Base-by-base conservation (phyloP, 2,329 filamentous ascomycete species). In the Byssoonygena ceratinophila region DNA sequence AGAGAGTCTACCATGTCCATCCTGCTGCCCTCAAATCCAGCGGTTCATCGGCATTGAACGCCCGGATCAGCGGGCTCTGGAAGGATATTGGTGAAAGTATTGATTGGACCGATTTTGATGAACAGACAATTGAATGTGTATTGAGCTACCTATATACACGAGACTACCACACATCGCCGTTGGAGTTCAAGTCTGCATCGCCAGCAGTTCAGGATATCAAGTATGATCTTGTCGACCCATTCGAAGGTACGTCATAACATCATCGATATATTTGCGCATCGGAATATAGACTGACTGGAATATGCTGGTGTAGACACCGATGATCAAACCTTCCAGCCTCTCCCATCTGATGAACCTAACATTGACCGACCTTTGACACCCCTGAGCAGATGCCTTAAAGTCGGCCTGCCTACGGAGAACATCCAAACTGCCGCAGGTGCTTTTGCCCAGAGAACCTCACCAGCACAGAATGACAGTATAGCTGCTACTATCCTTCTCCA, bases 61-160 rank as follows among this genome's bases (percentile, higher is more conserved):
- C 40, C 25, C 40, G 40, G 6, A 4, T 44, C 16, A 29, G 5
- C 11, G 40, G 25, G 9, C 18, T 3, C 9, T 44, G 40, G 40
- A 44, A 44, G 25, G 40, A 44, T 7, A 29, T 4, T 3, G 20
- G 20, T 16, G 40, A 25, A 12, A 44, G 27, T 9, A 4, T 44
- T 25, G 40, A 44, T 20, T 44, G 40, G 40, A 25, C 40, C 25
- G 40, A 44, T 16, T 44, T 44, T 44, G 40, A 44, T 20, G 40
- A 44, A 6, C 18, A 44, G 22, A 44, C 40, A 3, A 16, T 44
- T 14, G 40, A 44, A 9, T 44, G 40, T 29, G 40, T 29, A 4
- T 25, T 44, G 18, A 44, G 40, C 20, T 44, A 25, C n/a, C 40
- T 44, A 5, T 44, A 44, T 11, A 44, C 25, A 12, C 22, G 25